Evolutionary conservation across 164 flowering plant genomes (phyloP).

Genomic region (Houttuynia cordata): DNA sequence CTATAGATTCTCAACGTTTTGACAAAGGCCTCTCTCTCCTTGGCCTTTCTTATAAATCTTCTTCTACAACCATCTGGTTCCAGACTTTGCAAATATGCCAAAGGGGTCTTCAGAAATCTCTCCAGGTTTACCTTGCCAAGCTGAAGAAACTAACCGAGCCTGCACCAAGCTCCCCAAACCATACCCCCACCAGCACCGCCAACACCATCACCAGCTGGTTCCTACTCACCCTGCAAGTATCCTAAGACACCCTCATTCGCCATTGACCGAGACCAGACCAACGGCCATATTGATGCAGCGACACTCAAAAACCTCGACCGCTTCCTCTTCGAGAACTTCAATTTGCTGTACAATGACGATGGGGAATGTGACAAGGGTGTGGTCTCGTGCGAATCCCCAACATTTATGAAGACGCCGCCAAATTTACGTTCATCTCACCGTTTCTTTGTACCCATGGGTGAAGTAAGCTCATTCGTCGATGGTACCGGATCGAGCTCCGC

Average conservation of each 20-base stretch:
- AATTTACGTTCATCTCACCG: constrained; percentile 25
- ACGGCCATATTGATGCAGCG: constrained; percentile 20
- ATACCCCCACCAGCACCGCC: constrained; percentile 18
- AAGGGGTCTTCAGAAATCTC: constrained; percentile 32
- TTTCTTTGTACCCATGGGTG: constrained; percentile 32
- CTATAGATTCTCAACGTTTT: not conserved
- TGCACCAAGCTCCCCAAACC: constrained; percentile 5
- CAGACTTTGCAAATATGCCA: constrained; percentile 12
- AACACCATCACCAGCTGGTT: constrained; percentile 28
- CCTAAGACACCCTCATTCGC: constrained; percentile 53
- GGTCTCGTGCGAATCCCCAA: constrained; percentile 11
- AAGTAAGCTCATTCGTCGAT: constrained; percentile 29
- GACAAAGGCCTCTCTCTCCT: not conserved
- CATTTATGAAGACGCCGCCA: constrained; percentile 24
- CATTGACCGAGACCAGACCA: constrained; percentile 9
- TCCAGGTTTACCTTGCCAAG: constrained; percentile 42
- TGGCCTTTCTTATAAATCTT: constrained; percentile 1
- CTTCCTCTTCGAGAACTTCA: constrained; percentile 59
- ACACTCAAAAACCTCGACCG: constrained; percentile 56
- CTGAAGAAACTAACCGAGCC: constrained; percentile 24
- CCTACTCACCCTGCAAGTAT: constrained; percentile 44
- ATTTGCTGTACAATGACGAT: constrained; percentile 33
- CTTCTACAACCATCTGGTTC: not conserved
- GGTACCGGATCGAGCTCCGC: constrained; percentile 10
- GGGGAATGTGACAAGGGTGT: constrained; percentile 2